Base-by-base conservation (phyloP, 1,139 yeast genomes). In the Entelexis sorbosivorans region DNA sequence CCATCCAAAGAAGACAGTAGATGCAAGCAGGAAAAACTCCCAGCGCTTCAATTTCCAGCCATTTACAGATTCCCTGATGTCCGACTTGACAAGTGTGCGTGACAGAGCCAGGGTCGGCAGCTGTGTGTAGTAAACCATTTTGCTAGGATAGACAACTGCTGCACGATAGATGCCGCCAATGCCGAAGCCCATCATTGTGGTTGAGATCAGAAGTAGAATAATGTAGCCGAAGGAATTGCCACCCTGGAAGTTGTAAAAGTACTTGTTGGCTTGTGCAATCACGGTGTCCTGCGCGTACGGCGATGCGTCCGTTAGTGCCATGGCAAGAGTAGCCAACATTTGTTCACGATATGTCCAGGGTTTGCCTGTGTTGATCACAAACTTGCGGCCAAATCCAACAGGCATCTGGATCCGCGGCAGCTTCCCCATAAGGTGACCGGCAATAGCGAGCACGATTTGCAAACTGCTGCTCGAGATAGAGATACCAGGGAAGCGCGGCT, bases 101-200 rank as follows among this genome's bases (percentile, higher is more conserved):
- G 65, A 61, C 35, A 66, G 53, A 50, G 70, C 73, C 38, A 71
- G 54, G 47, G 69, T 61, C 48, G 70, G 67, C 58, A 72, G 60
- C 45, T 68, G 64, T 38, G 67, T 66, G 2, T 74, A 74, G 73
- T 74, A 72, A 13, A 69, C 60, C 53, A 68, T 65, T 16, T 64
- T 58, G 8, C 69, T 67, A 1, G 73, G 70, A 45, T 66, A 65
- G 11, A 64, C 73, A 49, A 65, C 55, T 54, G 68, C 65, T n/a
- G 67, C 61, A 50, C 70, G 62, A 17, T 68, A 59, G 14, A 77
- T 53, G 38, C 82, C 82, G 42, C 80, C 81, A 44, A 76, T 64
- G 31, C 81, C 80, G 58, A 77, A 76, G 34, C 82, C 82, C 54
- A 78, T 67, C 63, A 75, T 70, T 63, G 77, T 81, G 36, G 80